Base-by-base conservation (phyloP, 345 rosid genomes). In the Heritiera fomes region DNA sequence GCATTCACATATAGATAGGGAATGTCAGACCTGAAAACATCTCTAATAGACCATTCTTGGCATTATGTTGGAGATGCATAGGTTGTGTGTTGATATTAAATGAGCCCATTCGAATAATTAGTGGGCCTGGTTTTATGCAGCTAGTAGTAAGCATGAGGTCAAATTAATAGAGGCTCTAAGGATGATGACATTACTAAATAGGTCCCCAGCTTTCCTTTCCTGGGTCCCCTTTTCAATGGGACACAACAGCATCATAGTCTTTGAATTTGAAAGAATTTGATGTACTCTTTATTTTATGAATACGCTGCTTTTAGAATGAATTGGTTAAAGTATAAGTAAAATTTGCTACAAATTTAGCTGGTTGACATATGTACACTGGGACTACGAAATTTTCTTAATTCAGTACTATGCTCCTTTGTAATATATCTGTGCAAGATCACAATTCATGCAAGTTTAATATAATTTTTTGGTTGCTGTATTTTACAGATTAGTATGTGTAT, bases 391-490 rank as follows among this genome's bases (percentile, higher is more conserved):
- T 43, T 67, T 43, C 52, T 67, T 67, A 3, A 67, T n/a, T 38
- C 34, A 11, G 70, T n/a, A n/a, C 53, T 43, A 30, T 43, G 32
- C 53, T 67, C 8, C 72, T 68, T 45, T 40, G n/a, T 65, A 67
- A 18, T 41, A 5, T 46, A 46, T 71, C 59, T 9, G 13, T 71
- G 61, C 14, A 50, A 50, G 60, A 43, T 71, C 14, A 71, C 32
- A 70, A 14, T 5, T 70, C 5, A 14, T 32, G 2, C 50, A 60
- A 41, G 74, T 47, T 49, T 49, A 14, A 8, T 70, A 34, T 13
- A 68, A 20, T 65, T 79, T 12, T 59, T 70, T 65, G 50, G 41
- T 73, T 67, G 32, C 79, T 71, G 53, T 14, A n/a, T 61, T 43
- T 47, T 75, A 2, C 38, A 3, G 23, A 45, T 41, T 61, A 41